phyloP scores from a whole-genome alignment of 106 monocot genomes.

The Triglochin maritima region DNA sequence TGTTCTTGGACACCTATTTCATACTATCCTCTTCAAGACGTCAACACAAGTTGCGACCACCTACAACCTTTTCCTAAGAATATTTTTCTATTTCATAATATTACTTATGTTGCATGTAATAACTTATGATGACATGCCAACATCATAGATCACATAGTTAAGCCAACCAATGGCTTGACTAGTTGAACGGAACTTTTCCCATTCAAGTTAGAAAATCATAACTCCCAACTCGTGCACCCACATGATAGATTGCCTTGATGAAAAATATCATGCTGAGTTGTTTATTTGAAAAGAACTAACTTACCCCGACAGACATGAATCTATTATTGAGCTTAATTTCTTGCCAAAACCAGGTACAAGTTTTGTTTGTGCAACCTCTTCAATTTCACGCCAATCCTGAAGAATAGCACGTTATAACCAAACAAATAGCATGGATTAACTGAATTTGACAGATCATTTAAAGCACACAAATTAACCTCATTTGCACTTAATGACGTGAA shows the following conservation, averaged over 20 bases:
- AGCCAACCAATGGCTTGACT: too few relatives aligned
- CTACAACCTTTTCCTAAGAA: too few relatives aligned
- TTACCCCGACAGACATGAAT: slow-evolving; percentile 66
- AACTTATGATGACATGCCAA: neutral
- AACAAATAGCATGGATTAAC: neutral
- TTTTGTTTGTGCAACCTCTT: slow-evolving; percentile 62
- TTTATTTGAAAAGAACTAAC: slow-evolving; percentile 9
- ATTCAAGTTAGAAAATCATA: too few relatives aligned
- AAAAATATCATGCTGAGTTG: too few relatives aligned
- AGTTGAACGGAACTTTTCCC: too few relatives aligned
- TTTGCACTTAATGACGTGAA: slow-evolving; percentile 48
- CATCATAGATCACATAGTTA: neutral
- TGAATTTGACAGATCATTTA: neutral
- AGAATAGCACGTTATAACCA: neutral
- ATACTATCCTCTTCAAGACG: too few relatives aligned
- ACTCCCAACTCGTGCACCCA: too few relatives aligned
- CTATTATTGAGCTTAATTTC: slow-evolving; percentile 64
- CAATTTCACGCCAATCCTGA: slow-evolving; percentile 76
- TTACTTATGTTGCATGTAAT: too few relatives aligned
- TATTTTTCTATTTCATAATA: too few relatives aligned
- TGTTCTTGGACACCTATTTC: too few relatives aligned
- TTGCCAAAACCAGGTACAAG: slow-evolving; percentile 76
- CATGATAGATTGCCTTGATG: too few relatives aligned
- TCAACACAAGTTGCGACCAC: too few relatives aligned
- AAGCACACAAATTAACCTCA: slow-evolving; percentile 35